Evolutionary conservation across 164 flowering plant genomes (phyloP).

Genomic region (Vitis labrusca): DNA sequence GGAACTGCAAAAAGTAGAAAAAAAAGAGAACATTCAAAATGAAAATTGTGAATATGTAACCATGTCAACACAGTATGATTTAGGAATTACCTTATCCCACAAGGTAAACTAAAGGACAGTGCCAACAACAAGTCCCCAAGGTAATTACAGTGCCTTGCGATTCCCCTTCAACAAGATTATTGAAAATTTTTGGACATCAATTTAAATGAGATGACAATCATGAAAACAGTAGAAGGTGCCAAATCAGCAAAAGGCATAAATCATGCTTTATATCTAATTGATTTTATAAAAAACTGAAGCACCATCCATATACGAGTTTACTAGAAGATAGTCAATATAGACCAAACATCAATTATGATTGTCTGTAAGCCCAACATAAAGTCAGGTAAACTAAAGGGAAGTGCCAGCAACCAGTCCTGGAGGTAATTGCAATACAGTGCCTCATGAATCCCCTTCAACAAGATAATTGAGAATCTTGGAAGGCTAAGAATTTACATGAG

Average conservation of each 20-base stretch:
- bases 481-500: too few relatives aligned
- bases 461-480: too few relatives aligned
- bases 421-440: too few relatives aligned
- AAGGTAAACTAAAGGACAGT: constrained; percentile 87
- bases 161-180: constrained; percentile 59
- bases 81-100: constrained; percentile 71
- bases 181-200: neutral
- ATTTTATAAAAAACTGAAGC: neutral
- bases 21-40: neutral
- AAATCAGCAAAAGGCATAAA: neutral
- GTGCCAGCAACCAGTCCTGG: too few relatives aligned
- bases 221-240: neutral
- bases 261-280: neutral
- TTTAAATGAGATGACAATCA: neutral
- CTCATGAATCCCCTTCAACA: too few relatives aligned
- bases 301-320: neutral
- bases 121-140: constrained; percentile 91
- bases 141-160: constrained; percentile 95
- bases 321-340: neutral
- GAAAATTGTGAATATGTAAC: neutral
- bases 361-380: neutral
- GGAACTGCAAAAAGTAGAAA: constrained; percentile 54
- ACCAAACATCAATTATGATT: neutral
- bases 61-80: neutral
- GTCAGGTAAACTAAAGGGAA: too few relatives aligned